A percentile compares a stretch with the other conserved stretches of the same genome.
phyloP scores from a whole-genome alignment of 2,329 filamentous ascomycete genomes.

The Diaporthe helianthi region DNA sequence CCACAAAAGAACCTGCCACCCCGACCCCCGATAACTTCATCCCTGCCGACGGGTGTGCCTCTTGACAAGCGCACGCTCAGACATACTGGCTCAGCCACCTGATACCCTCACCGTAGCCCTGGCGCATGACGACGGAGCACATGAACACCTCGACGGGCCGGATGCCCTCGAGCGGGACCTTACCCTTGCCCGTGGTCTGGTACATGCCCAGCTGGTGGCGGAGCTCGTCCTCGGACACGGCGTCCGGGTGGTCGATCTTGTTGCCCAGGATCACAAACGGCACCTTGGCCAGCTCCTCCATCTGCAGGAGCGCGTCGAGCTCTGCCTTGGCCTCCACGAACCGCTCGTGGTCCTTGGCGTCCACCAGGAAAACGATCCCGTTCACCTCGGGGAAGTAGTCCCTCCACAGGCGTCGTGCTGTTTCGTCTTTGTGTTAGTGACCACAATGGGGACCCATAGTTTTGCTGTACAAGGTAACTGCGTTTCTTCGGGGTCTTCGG shows the following conservation, averaged over 20 bases:
- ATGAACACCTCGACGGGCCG: conserved; percentile 97
- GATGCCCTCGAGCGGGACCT: conserved; percentile 87
- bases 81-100: conserved; percentile 94
- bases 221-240: conserved; percentile 94
- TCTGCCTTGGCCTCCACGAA: conserved; percentile 95
- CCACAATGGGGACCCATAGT: neutral
- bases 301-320: conserved; percentile 90
- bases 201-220: conserved; percentile 91
- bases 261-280: conserved; percentile 97
- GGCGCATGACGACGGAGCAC: conserved; percentile 98
- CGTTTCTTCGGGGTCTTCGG: neutral
- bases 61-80: too few species aligned
- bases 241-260: conserved; percentile 98
- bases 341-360: conserved; percentile 96
- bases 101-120: conserved; percentile 92
- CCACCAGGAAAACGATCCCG: conserved; percentile 96
- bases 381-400: conserved; percentile 97
- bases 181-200: conserved; percentile 96
- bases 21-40: neutral
- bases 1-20: neutral
- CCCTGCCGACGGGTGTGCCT: too few species aligned
- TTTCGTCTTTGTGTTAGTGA: conserved; percentile 21
- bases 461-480: too few species aligned
- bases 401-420: conserved; percentile 92
- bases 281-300: conserved; percentile 96